Percentiles rank a stretch among this genome's conserved stretches.
These are phyloP conservation scores for Geotrichum macrosporum DNA, from an alignment of 1,139 yeast species.

Conservation along the genomic window DNA sequence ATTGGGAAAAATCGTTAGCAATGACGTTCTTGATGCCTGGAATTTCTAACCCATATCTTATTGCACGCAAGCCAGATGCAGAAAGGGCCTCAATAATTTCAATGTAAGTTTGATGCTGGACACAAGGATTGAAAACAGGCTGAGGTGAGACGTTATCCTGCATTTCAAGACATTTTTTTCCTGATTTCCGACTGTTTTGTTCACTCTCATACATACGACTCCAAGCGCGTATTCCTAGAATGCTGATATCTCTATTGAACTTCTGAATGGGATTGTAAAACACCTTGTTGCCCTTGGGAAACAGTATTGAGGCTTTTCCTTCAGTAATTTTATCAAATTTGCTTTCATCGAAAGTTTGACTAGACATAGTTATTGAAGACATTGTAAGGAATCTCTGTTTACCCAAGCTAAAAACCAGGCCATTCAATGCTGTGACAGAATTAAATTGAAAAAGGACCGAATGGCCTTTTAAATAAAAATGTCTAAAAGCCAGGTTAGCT, in stretches of 20 bases:
- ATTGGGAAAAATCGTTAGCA: constrained; percentile 82
- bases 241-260: constrained; percentile 86
- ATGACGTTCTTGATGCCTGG: constrained; percentile 65
- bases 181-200: too few species aligned
- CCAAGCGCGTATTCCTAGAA: constrained; percentile 84
- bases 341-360: not conserved
- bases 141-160: too few species aligned
- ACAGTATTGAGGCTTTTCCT: constrained; percentile 75
- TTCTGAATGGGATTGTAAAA: constrained; percentile 96
- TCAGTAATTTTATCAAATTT: constrained; percentile 43
- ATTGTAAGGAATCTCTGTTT: not conserved
- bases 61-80: constrained; percentile 91
- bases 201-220: constrained; percentile 44
- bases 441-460: not conserved
- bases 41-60: constrained; percentile 85
- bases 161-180: too few species aligned
- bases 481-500: not conserved
- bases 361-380: not conserved
- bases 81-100: constrained; percentile 82
- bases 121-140: too few species aligned
- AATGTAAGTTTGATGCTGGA: constrained; percentile 39
- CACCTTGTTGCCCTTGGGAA: constrained; percentile 73
- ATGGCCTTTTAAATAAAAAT: not conserved
- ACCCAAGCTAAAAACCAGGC: too few species aligned
- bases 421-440: too few species aligned